Percentiles rank a stretch among this genome's conserved stretches.
Conservation (phyloP, 2,329 filamentous ascomycete species). For the Mycosphaerella sp. region DNA sequence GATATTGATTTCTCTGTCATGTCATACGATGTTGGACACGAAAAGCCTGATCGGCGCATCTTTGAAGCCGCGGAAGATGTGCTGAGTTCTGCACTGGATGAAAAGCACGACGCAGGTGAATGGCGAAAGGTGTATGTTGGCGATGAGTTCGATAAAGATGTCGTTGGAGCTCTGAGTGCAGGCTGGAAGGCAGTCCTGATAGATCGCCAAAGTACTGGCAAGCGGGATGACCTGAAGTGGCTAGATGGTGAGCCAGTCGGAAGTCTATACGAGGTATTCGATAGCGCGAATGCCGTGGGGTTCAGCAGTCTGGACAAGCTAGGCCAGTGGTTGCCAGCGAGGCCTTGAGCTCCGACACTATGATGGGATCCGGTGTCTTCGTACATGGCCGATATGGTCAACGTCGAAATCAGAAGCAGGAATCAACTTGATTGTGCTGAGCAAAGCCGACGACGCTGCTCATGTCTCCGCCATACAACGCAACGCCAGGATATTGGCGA, state of each 20-base stretch:
- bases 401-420: too few species aligned
- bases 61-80: slow-evolving; percentile 51
- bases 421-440: too few species aligned
- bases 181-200: slow-evolving; percentile 46
- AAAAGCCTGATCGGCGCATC: slow-evolving; percentile 54
- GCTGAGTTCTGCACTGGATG: slow-evolving; percentile 33
- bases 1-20: slow-evolving; percentile 55
- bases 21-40: slow-evolving; percentile 57
- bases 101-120: slow-evolving; percentile 11
- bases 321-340: slow-evolving; percentile 23
- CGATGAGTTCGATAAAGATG: slow-evolving; percentile 50
- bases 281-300: slow-evolving; percentile 20
- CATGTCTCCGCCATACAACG: slow-evolving; percentile 36
- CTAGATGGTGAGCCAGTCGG: slow-evolving; percentile 18
- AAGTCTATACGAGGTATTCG: slow-evolving; percentile 18
- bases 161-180: slow-evolving; percentile 42
- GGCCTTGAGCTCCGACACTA: background rate
- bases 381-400: too few species aligned
- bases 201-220: slow-evolving; percentile 30
- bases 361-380: too few species aligned
- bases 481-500: slow-evolving; percentile 61
- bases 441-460: background rate
- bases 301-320: slow-evolving; percentile 24
- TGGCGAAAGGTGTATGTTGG: slow-evolving; percentile 49
- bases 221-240: slow-evolving; percentile 19